Evolutionary conservation across 1,284 basidiomycete genomes (phyloP).

Genomic region (Cutaneotrichosporon curvatum): DNA sequence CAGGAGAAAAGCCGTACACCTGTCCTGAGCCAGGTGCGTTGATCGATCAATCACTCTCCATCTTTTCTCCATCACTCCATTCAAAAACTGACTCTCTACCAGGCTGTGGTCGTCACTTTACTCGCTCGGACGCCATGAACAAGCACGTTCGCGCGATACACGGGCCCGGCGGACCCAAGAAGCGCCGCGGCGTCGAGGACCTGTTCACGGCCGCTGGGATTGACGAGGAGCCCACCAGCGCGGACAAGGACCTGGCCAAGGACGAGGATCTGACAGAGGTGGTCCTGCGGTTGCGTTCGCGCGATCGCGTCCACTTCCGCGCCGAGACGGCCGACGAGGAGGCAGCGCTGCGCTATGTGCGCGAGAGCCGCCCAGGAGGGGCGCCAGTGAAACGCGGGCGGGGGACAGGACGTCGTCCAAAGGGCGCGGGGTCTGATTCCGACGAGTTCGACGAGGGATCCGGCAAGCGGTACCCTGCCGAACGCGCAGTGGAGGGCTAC

Average conservation of each 20-base stretch:
- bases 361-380: constrained; percentile 13
- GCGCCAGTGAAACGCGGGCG: constrained; percentile 11
- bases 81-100: too few relatives aligned
- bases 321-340: constrained; percentile 10
- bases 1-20: constrained; percentile 90
- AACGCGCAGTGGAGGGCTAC: constrained; percentile 17
- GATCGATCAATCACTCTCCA: too few relatives aligned
- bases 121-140: constrained; percentile 87
- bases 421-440: constrained; percentile 9
- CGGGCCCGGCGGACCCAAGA: constrained; percentile 7
- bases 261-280: constrained; percentile 18
- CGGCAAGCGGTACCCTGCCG: constrained; percentile 12
- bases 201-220: not conserved
- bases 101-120: constrained; percentile 91
- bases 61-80: too few relatives aligned
- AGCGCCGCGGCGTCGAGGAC: constrained; percentile 1
- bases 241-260: constrained; percentile 14
- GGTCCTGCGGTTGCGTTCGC: constrained; percentile 10
- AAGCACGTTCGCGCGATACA: constrained; percentile 35
- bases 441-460: constrained; percentile 27
- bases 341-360: constrained; percentile 12
- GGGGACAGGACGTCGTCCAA: constrained; percentile 1
- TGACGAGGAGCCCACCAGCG: constrained; percentile 14
- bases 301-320: constrained; percentile 7
- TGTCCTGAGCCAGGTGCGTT: constrained; percentile 58